Base-by-base conservation (phyloP, 2,329 filamentous ascomycete species). In the Penicillium sp. region DNA sequence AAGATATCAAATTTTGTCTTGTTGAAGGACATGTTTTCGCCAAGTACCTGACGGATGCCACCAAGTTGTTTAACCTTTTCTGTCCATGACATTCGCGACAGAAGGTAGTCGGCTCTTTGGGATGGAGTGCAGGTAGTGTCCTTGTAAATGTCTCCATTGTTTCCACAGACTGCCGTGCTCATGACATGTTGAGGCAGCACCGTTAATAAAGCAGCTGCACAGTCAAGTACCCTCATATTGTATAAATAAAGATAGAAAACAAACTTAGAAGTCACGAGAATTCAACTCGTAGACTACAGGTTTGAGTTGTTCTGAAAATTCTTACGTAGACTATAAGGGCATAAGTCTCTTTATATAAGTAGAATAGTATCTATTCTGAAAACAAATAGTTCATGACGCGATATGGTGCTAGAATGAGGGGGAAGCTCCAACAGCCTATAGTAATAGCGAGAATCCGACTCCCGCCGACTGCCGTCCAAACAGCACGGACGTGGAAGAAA, bases 31-130 rank as follows among this genome's bases (percentile, higher is more conserved):
- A 49, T 49, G n/a, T 37, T 23, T 20, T 40, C 46, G 7, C 46
- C 31, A n/a, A 49, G 22, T 18, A 49, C 22, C 33, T 49, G 46
- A 18, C 46, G 46, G 18, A 49, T 40, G 3, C 46, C 46, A n/a
- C 46, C 46, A 37, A 49, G 46, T 14, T 49, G 46, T 49, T 49
- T 49, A 6, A 49, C 46, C 46, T 49, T 49, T 6, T 40, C 46
- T 20, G 20, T 27, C 46, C 46, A 49, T 37, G 46, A 49, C 46
- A 49, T 49, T 37, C 46, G 46, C 5, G 46, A 26, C 3, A 49
- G 33, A n/a, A 40, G 46, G n/a, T 49, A 31, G 2, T 49, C 22
- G 29, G 46, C 29, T 23, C 46, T 8, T 40, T 49, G 46, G 3
- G 46, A 9, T 26, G 23, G 6, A 37, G 46, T n/a, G 14, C 46